phyloP scores from a whole-genome alignment of 371 early-diverging fungal genomes.

The Haplosporangium sp. region DNA sequence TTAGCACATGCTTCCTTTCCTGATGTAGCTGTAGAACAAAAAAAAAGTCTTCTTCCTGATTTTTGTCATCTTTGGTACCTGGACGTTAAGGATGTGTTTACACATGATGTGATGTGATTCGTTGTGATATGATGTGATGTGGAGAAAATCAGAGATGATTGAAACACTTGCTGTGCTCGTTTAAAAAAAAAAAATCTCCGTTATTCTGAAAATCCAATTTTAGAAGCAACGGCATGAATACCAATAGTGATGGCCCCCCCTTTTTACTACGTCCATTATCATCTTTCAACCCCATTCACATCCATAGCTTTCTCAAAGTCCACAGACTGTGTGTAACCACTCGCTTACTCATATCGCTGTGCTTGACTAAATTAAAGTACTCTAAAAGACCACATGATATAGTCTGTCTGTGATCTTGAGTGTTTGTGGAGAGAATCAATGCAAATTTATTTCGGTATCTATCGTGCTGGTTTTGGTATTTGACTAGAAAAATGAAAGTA shows the following conservation, averaged over 20 bases:
- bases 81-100: conserved; percentile 97
- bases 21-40: background rate
- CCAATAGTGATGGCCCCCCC: too few species aligned
- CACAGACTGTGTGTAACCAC: too few species aligned
- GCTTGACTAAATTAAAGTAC: too few species aligned
- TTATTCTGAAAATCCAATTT: background rate
- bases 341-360: too few species aligned
- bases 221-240: background rate
- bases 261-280: too few species aligned
- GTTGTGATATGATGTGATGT: background rate
- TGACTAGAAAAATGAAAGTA: conserved; percentile 15
- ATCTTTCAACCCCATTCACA: too few species aligned
- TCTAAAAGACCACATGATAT: too few species aligned
- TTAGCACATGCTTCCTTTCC: background rate
- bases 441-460: background rate
- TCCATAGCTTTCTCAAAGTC: too few species aligned
- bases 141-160: background rate
- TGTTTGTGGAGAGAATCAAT: background rate
- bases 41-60: background rate
- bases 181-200: background rate
- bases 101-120: conserved; percentile 66
- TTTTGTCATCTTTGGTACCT: conserved; percentile 66
- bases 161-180: background rate
- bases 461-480: conserved; percentile 49
- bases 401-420: too few species aligned